These are phyloP conservation scores for Cymbopogon citratus DNA, from an alignment of 176 grass and related monocot genomes.

Conservation along the genomic window DNA sequence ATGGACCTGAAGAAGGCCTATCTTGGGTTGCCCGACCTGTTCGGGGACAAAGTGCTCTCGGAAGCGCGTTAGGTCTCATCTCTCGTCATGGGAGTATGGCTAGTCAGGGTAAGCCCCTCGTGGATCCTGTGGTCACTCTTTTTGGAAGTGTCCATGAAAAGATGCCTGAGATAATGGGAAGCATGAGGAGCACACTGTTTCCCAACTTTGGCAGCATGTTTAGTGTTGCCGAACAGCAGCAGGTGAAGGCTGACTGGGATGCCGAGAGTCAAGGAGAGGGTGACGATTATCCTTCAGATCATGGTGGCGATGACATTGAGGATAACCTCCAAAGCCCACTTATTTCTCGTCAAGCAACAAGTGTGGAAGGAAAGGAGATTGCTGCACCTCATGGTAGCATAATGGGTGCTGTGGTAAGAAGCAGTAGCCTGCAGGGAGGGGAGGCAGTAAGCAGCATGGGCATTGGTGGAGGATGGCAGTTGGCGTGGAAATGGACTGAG, in stretches of 20 bases:
- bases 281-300: slow-evolving; percentile 69
- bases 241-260: slow-evolving; percentile 75
- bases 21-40: slow-evolving; percentile 80
- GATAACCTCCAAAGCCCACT: slow-evolving; percentile 79
- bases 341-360: slow-evolving; percentile 85
- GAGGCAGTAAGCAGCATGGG: slow-evolving; percentile 83
- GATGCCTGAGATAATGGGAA: slow-evolving; percentile 76
- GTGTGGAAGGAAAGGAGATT: slow-evolving; percentile 81
- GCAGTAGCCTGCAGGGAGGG: slow-evolving; percentile 50
- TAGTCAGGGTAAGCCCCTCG: slow-evolving; percentile 55
- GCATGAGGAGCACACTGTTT: slow-evolving; percentile 90
- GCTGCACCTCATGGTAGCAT: slow-evolving; percentile 51
- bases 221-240: slow-evolving; percentile 68
- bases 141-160: slow-evolving; percentile 93
- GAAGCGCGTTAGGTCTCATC: slow-evolving; percentile 58
- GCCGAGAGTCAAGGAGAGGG: slow-evolving; percentile 70
- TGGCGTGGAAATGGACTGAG: slow-evolving; percentile 98
- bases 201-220: slow-evolving; percentile 99
- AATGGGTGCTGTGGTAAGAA: slow-evolving; percentile 48
- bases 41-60: slow-evolving; percentile 65
- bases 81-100: slow-evolving; percentile 66
- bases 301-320: slow-evolving; percentile 67
- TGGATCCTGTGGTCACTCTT: slow-evolving; percentile 88
- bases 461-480: slow-evolving; percentile 96
- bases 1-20: slow-evolving; percentile 78